Evolutionary conservation across 768 basidiomycete genomes (phyloP).

Genomic region (Strobilomyces dryophilus): DNA sequence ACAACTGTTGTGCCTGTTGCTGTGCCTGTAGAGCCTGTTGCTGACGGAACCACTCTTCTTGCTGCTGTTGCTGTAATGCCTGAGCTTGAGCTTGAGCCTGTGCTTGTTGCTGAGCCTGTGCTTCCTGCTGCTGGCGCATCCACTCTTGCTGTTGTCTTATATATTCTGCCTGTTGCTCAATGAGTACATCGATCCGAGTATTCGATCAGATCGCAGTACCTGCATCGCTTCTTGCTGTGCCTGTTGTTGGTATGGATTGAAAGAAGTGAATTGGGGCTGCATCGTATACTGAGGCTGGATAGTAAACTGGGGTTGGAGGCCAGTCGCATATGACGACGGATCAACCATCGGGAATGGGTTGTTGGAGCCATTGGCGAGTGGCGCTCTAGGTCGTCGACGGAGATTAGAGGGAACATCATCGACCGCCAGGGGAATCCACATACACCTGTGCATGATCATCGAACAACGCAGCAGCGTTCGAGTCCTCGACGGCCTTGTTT

Average conservation of each 20-base stretch:
- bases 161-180: conserved; percentile 38
- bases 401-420: not conserved
- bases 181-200: conserved; percentile 5
- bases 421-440: conserved; percentile 26
- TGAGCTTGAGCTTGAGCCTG: conserved; percentile 34
- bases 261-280: conserved; percentile 85
- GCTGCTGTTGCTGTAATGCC: conserved; percentile 27
- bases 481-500: conserved; percentile 63
- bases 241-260: conserved; percentile 94
- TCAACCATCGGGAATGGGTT: conserved; percentile 64
- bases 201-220: conserved; percentile 23
- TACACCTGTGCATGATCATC: conserved; percentile 83
- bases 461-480: conserved; percentile 73
- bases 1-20: conserved; percentile 43
- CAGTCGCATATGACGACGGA: conserved; percentile 53
- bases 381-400: conserved; percentile 20
- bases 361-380: conserved; percentile 31
- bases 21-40: conserved; percentile 49
- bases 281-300: conserved; percentile 72
- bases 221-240: conserved; percentile 86
- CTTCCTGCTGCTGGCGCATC: conserved; percentile 60
- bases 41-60: conserved; percentile 60
- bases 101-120: conserved; percentile 40
- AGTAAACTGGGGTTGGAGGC: conserved; percentile 69
- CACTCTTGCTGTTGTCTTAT: conserved; percentile 62